Conservation (phyloP, 1,139 yeast genomes). For the Debaryomyces sp. region DNA sequence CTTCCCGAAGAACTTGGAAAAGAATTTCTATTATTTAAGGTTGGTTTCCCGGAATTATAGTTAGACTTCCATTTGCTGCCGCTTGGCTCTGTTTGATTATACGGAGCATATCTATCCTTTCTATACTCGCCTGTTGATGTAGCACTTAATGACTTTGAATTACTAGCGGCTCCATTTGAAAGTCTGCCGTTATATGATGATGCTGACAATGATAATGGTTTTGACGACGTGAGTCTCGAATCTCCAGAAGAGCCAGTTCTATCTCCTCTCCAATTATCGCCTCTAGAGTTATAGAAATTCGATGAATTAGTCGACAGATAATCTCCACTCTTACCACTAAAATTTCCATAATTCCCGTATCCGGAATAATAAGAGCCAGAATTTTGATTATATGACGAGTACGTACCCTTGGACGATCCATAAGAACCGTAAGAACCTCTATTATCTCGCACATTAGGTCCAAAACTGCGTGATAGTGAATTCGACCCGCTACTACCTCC, state of each 20-base stretch:
- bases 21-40: slow-evolving; percentile 19
- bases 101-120: slow-evolving; percentile 30
- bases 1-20: slow-evolving; percentile 20
- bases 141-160: slow-evolving; percentile 11
- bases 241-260: slow-evolving; percentile 19
- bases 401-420: slow-evolving; percentile 9
- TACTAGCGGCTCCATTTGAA: slow-evolving; percentile 13
- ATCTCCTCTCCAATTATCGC: slow-evolving; percentile 23
- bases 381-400: slow-evolving; percentile 15
- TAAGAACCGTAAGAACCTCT: slow-evolving; percentile 17
- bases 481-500: slow-evolving; percentile 8
- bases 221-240: slow-evolving; percentile 22
- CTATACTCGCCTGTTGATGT: slow-evolving; percentile 18
- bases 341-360: slow-evolving; percentile 26
- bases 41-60: slow-evolving; percentile 13
- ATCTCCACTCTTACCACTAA: slow-evolving; percentile 13
- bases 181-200: slow-evolving; percentile 12
- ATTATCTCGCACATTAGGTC: slow-evolving; percentile 15
- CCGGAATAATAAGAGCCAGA: slow-evolving; percentile 26
- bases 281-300: slow-evolving; percentile 15
- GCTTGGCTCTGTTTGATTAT: slow-evolving; percentile 15
- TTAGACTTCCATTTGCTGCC: slow-evolving; percentile 9
- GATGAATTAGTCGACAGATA: slow-evolving; percentile 12
- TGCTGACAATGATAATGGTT: slow-evolving; percentile 16
- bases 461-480: slow-evolving; percentile 10